Percentiles rank a stretch among this genome's conserved stretches.
Conservation (phyloP, 305 asterid species). For the Fraxinus sp. region DNA sequence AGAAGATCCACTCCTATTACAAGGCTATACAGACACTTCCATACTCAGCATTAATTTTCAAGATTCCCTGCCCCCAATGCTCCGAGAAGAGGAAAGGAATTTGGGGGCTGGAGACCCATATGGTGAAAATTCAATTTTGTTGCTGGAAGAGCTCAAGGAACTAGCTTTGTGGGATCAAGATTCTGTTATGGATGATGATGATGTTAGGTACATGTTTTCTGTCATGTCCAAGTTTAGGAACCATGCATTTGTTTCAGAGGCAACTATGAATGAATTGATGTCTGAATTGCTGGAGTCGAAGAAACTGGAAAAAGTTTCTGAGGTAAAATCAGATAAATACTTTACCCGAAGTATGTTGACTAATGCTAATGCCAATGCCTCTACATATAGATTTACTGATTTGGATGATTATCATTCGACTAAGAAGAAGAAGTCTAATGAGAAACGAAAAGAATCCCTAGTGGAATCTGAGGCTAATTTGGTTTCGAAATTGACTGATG, state of each 20-base stretch:
- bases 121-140: not conserved
- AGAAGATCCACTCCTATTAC: not conserved
- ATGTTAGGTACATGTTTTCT: not conserved
- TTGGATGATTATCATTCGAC: not conserved
- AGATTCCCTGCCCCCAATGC: not conserved
- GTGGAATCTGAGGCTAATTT: not conserved
- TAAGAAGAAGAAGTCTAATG: not conserved
- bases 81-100: not conserved
- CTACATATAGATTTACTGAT: not conserved
- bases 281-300: not conserved
- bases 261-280: not conserved
- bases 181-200: slow-evolving; percentile 1
- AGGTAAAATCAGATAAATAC: not conserved
- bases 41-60: not conserved
- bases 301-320: not conserved
- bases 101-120: not conserved
- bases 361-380: not conserved
- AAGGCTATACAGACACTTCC: not conserved
- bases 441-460: not conserved
- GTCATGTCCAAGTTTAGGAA: not conserved
- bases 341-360: slow-evolving; percentile 1
- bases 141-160: slow-evolving; percentile 1
- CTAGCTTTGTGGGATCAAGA: not conserved
- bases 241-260: not conserved
- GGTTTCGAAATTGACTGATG: not conserved